Conservation (phyloP, 139 green algal genomes). For the Chlamydomonas sp. region DNA sequence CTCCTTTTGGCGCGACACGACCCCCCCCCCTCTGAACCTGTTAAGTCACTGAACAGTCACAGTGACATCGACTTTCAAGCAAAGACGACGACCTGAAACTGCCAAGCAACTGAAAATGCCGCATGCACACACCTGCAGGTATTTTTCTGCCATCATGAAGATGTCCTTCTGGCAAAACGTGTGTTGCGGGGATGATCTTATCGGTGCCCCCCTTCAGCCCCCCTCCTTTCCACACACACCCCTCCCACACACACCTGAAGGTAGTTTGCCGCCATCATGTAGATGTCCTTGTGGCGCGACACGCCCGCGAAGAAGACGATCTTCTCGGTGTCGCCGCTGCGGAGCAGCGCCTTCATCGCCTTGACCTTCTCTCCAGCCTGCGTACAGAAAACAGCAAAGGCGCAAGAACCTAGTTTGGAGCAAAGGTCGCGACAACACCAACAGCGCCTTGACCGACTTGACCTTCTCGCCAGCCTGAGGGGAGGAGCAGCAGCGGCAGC, state of each 20-base stretch:
- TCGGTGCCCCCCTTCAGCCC: constrained; percentile 38
- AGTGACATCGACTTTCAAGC: too few relatives aligned
- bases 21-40: too few relatives aligned
- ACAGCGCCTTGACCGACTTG: background rate
- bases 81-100: background rate
- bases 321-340: constrained; percentile 68
- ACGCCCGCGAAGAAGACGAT: constrained; percentile 81
- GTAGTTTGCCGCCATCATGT: constrained; percentile 72
- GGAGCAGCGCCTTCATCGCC: constrained; percentile 70
- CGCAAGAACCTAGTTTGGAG: background rate
- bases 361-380: constrained; percentile 70
- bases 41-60: too few relatives aligned
- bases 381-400: too few relatives aligned
- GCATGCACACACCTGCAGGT: background rate
- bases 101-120: background rate
- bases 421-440: background rate
- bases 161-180: background rate
- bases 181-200: constrained; percentile 51
- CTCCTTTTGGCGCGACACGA: constrained; percentile 65
- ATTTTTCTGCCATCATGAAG: background rate
- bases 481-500: too few relatives aligned
- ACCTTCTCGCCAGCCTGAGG: too few relatives aligned
- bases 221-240: too few relatives aligned
- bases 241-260: constrained; percentile 72
- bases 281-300: constrained; percentile 65